These are phyloP conservation scores for Coniochaeta ligniaria DNA, from an alignment of 2,329 filamentous ascomycete species.

Conservation along the genomic window DNA sequence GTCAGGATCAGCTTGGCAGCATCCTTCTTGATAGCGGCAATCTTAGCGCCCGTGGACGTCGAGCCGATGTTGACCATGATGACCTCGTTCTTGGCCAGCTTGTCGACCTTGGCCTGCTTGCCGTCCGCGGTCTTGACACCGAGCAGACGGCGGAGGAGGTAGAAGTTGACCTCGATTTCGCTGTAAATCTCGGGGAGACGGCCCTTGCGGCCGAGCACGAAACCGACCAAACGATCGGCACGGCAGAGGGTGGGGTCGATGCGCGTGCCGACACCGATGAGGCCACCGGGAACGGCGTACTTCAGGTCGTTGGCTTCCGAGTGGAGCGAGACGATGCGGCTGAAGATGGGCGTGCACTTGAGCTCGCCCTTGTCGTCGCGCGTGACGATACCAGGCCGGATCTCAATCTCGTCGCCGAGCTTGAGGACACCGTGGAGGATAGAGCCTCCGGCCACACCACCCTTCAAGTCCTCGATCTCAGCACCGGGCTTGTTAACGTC, in stretches of 20 bases:
- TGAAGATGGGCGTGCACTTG: constrained; percentile 96
- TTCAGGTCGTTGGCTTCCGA: constrained; percentile 98
- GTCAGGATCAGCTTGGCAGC: constrained; percentile 91
- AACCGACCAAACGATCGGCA: constrained; percentile 97
- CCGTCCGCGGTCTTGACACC: constrained; percentile 97
- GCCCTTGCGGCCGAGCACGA: constrained; percentile 92
- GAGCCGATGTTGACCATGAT: constrained; percentile 99
- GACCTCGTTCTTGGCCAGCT: constrained; percentile 96
- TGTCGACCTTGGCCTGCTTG: constrained; percentile 98
- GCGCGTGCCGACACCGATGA: constrained; percentile 96
- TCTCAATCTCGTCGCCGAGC: constrained; percentile 96
- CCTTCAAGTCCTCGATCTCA: constrained; percentile 96
- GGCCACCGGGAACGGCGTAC: constrained; percentile 93
- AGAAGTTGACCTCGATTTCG: constrained; percentile 99
- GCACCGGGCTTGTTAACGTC: constrained; percentile 99
- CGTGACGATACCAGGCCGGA: constrained; percentile 95
- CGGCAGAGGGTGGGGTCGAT: constrained; percentile 97
- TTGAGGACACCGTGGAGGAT: constrained; percentile 96
- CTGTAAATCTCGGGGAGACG: constrained; percentile 94
- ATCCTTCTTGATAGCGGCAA: constrained; percentile 94
- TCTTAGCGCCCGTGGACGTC: constrained; percentile 94
- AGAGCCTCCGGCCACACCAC: constrained; percentile 94
- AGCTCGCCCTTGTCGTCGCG: constrained; percentile 91
- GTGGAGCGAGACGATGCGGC: constrained; percentile 88
- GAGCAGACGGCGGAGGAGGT: constrained; percentile 85